Evolutionary conservation across 805 yeast genomes (phyloP).

Genomic region (Metschnikowia similis): DNA sequence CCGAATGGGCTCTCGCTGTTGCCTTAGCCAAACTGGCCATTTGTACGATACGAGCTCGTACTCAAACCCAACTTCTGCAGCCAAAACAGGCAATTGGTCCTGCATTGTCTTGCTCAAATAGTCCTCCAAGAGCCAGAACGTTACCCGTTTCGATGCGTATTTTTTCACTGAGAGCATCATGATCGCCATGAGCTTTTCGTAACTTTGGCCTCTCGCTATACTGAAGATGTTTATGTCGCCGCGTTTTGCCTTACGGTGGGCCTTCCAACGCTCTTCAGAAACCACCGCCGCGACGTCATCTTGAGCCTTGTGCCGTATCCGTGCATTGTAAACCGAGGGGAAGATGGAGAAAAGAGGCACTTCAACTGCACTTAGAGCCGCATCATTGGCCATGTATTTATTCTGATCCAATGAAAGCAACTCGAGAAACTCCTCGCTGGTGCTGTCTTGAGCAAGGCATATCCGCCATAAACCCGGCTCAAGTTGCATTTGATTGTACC

Average conservation of each 20-base stretch:
- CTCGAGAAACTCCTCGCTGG: slow-evolving; percentile 12
- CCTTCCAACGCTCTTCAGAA: background rate
- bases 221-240: slow-evolving; percentile 71
- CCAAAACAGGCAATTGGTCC: slow-evolving; percentile 53
- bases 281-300: slow-evolving; percentile 11
- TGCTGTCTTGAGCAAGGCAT: slow-evolving; percentile 37
- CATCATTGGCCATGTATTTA: slow-evolving; percentile 33
- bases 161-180: slow-evolving; percentile 76
- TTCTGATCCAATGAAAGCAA: slow-evolving; percentile 40
- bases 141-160: slow-evolving; percentile 54
- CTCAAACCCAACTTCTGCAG: slow-evolving; percentile 56
- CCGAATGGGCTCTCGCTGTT: slow-evolving; percentile 73
- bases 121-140: slow-evolving; percentile 84
- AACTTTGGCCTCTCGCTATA: slow-evolving; percentile 76
- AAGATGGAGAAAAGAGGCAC: slow-evolving; percentile 40
- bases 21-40: slow-evolving; percentile 90
- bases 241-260: slow-evolving; percentile 1
- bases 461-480: slow-evolving; percentile 68
- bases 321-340: slow-evolving; percentile 45
- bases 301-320: slow-evolving; percentile 34
- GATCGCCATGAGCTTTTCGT: slow-evolving; percentile 69
- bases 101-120: slow-evolving; percentile 71
- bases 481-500: slow-evolving; percentile 76
- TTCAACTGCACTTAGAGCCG: slow-evolving; percentile 16
- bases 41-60: slow-evolving; percentile 78